A percentile compares a stretch with the other conserved stretches of the same genome.
These are phyloP conservation scores for Lyophyllum shimeji DNA, from an alignment of 768 basidiomycete species.

Conservation along the genomic window DNA sequence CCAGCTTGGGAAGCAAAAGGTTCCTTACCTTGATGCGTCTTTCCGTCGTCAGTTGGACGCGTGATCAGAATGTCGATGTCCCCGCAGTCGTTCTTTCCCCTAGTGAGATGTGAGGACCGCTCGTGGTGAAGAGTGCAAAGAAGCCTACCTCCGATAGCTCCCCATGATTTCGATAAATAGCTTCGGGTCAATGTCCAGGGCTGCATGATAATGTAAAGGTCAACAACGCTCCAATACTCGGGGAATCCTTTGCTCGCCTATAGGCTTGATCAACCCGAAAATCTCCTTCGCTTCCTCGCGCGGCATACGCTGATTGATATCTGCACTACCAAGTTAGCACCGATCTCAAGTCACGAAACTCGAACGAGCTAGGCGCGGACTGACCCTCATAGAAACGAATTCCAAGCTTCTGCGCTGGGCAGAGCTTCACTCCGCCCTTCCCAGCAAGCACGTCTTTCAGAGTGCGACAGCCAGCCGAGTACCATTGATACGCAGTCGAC, in stretches of 20 bases:
- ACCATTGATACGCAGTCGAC: conserved; percentile 71
- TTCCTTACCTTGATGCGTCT: conserved; percentile 64
- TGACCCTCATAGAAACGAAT: conserved; percentile 68
- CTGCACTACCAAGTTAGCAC: conserved; percentile 31
- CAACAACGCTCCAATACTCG: background rate
- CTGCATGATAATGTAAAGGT: conserved; percentile 33
- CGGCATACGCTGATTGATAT: conserved; percentile 86
- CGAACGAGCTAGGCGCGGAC: conserved; percentile 5
- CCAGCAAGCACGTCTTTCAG: conserved; percentile 68
- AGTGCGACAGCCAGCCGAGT: conserved; percentile 70
- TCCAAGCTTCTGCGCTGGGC: conserved; percentile 63
- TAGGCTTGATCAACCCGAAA: conserved; percentile 68
- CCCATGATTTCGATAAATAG: conserved; percentile 89
- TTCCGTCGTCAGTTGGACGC: conserved; percentile 68
- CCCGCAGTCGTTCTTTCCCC: conserved; percentile 81
- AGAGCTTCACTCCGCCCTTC: conserved; percentile 62
- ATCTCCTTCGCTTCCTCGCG: conserved; percentile 75
- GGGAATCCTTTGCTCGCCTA: conserved; percentile 44
- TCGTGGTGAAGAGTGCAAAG: background rate
- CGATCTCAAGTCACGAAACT: background rate
- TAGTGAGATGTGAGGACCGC: conserved; percentile 23
- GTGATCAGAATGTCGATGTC: conserved; percentile 93
- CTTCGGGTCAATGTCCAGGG: conserved; percentile 66
- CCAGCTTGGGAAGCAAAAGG: background rate
- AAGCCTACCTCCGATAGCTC: conserved; percentile 70